A percentile compares a stretch with the other conserved stretches of the same genome.
Conservation (phyloP, 139 green algal genomes). For the Dunaliella primolecta region DNA sequence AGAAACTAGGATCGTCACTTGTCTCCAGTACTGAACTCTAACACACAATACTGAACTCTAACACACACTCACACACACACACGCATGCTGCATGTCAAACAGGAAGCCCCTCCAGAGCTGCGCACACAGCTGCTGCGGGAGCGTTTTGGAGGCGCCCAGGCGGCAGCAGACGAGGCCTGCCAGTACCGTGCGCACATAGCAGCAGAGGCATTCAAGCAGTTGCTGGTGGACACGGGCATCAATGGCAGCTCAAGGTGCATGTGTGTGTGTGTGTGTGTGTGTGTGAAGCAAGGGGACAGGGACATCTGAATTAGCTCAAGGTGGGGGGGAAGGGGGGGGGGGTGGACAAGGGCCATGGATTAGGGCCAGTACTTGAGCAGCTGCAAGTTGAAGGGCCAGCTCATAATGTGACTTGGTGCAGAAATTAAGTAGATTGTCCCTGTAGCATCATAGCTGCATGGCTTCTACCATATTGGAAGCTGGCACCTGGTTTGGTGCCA, state of each 20-base stretch:
- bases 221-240: constrained; percentile 21
- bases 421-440: not conserved
- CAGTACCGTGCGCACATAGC: not conserved
- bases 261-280: not conserved
- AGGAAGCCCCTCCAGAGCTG: constrained; percentile 8
- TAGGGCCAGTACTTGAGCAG: not conserved
- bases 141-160: constrained; percentile 35
- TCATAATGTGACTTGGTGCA: not conserved
- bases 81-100: not conserved
- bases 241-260: not conserved
- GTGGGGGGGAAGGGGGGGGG: too few species aligned
- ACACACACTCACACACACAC: not conserved
- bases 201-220: constrained; percentile 10
- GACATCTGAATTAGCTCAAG: not conserved
- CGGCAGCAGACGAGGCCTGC: not conserved
- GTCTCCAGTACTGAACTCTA: too few species aligned
- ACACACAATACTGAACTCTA: not conserved
- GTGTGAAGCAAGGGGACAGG: not conserved
- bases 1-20: too few species aligned
- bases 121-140: constrained; percentile 33
- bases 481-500: too few species aligned
- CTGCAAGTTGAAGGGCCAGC: not conserved
- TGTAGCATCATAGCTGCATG: not conserved
- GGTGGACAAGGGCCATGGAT: not conserved
- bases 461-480: too few species aligned